Conservation (phyloP, 2,329 filamentous ascomycete genomes). For the Alternaria incomplexa region DNA sequence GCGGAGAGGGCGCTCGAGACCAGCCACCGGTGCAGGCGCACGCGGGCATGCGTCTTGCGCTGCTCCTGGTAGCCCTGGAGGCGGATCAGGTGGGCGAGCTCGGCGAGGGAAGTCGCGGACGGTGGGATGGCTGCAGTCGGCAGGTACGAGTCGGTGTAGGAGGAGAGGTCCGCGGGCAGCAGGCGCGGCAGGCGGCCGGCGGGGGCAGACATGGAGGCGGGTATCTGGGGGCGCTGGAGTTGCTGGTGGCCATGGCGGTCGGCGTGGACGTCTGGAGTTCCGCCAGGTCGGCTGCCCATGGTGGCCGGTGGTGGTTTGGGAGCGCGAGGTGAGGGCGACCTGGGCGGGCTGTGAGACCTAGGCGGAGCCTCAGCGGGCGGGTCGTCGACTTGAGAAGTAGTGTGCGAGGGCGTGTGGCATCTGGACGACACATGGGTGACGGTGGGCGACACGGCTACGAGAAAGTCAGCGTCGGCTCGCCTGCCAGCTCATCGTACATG, state of each 20-base stretch:
- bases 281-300: constrained; percentile 48
- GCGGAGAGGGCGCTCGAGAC: constrained; percentile 77
- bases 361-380: constrained; percentile 58
- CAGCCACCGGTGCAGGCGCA: constrained; percentile 75
- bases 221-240: constrained; percentile 39
- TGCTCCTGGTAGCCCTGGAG: constrained; percentile 82
- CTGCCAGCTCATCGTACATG: constrained; percentile 51
- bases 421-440: constrained; percentile 59
- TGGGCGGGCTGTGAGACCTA: constrained; percentile 63
- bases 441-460: constrained; percentile 60
- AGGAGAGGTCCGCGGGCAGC: constrained; percentile 69
- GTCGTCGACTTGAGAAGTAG: constrained; percentile 57
- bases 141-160: constrained; percentile 68
- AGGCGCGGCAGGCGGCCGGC: constrained; percentile 58
- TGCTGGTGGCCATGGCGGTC: constrained; percentile 12
- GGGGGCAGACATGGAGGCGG: constrained; percentile 54
- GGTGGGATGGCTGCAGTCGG: constrained; percentile 60
- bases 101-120: constrained; percentile 73
- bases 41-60: constrained; percentile 74
- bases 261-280: constrained; percentile 25
- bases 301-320: constrained; percentile 29
- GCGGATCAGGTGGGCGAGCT: constrained; percentile 78
- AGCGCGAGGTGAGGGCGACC: constrained; percentile 49
- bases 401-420: constrained; percentile 61
- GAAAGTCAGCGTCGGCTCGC: constrained; percentile 38